phyloP scores from a whole-genome alignment of 192 early-diverging fungal genomes.

The Coemansia sp. region DNA sequence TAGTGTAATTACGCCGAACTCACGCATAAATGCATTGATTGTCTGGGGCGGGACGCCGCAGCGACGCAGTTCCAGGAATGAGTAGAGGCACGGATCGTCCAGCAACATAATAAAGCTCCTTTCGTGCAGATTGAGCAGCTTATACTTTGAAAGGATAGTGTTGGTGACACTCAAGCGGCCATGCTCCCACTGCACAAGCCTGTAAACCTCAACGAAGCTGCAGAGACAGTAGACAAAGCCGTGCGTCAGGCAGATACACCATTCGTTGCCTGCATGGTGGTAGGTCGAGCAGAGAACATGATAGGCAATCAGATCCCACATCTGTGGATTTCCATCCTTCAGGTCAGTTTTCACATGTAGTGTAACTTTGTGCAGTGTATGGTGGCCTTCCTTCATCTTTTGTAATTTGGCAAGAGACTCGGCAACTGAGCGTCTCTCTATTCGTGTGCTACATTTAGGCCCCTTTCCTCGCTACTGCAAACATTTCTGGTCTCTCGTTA shows the following conservation, averaged over 20 bases:
- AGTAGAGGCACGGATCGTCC: conserved; percentile 98
- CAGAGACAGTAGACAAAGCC: conserved; percentile 98
- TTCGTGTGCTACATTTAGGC: conserved; percentile 78
- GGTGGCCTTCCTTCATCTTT: conserved; percentile 98
- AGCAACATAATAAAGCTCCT: conserved; percentile 76
- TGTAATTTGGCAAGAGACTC: conserved; percentile 93
- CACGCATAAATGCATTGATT: conserved; percentile 96
- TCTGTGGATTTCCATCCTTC: conserved; percentile 95
- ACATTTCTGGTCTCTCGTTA: too few relatives aligned
- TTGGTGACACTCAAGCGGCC: conserved; percentile 91
- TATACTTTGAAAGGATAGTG: conserved; percentile 97
- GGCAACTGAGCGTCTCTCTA: conserved; percentile 92
- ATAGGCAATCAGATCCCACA: conserved; percentile 99
- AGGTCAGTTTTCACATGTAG: conserved; percentile 99
- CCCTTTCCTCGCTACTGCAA: conserved; percentile 87
- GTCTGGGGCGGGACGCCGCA: conserved; percentile 97
- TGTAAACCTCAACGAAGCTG: conserved; percentile 97
- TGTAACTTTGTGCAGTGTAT: conserved; percentile 84
- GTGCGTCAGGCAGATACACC: conserved; percentile 99
- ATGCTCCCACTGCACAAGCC: conserved; percentile 99
- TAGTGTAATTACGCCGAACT: conserved; percentile 81
- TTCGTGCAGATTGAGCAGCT: conserved; percentile 88
- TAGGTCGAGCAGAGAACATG: conserved; percentile 90
- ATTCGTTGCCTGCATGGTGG: conserved; percentile 85
- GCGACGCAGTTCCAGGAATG: conserved; percentile 88